Evolutionary conservation across 257 asterid species (phyloP), one percentile per base, ranked within the genome.

Genomic region (Plantago ovata): DNA sequence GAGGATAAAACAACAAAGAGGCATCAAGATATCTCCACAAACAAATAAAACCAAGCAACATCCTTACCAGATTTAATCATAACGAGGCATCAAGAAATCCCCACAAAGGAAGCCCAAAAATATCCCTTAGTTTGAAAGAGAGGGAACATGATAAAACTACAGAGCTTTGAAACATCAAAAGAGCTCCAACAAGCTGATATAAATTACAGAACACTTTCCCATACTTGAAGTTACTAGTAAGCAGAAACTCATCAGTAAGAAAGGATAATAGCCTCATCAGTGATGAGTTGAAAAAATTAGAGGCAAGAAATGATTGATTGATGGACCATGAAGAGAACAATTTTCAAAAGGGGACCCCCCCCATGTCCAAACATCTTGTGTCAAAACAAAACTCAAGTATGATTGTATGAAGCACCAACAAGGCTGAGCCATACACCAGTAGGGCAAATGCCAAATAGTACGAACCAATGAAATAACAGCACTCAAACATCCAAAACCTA

Each of bases 271-370:
- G 42, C 41, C 40, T 28, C 59, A 53, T 13, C 3, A 16, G 36
- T 24, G 21, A 53, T 38, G 36, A 53, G 10, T 21, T 53, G 21
- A 53, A 13, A n/a, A 6, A 42, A 9, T 42, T 42, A 42, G 46
- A 42, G 15, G 15, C 46, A 11, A 13, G 44, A 33, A 53, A 33
- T 32, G 14, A 53, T 23, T 32, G 14, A 53, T 23, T 53, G 23
- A 33, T 53, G 16, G 59, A 19, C 44, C 59, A 24, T 28, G 7
- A 24, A 24, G 41, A 15, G 40, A 53, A 28, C 32, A 53, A 32
- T 53, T 33, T 53, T 2, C 42, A 14, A 3, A 33, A 53, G 23
- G 59, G 59, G 59, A 53, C 59, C 59, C 41, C 59, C 59, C 41
- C 59, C 2, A 8, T 28, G 36, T 28, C 36, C 36, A 13, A n/a